Evolutionary conservation across 805 yeast genomes (phyloP), one percentile per base, ranked within the genome.

Genomic region (Candida xyloterini): DNA sequence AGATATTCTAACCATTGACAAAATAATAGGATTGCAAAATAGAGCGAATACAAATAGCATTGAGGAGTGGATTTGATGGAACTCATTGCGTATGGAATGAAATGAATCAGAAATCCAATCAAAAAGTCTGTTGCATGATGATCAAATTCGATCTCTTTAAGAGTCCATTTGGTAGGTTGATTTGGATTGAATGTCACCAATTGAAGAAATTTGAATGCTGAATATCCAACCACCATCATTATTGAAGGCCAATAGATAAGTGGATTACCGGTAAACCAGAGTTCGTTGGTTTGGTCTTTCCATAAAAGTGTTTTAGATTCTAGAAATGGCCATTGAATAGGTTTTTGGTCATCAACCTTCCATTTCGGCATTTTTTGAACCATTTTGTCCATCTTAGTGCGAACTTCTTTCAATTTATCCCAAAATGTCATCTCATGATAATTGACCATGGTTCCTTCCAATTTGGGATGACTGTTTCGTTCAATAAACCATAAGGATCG

Each of bases 401-500:
- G 83, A 38, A 78, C 66, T 50, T 81, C 86, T 25, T 57, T 22
- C 25, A 84, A 49, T 58, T 79, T 82, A 34, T 62, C 59, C 57
- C 66, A 67, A 51, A 81, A 74, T 14, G 72, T 42, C 22, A 71
- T 62, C 18, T 58, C 33, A 4, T 24, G 32, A 9, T 61, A 42
- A 6, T 53, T 49, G 55, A 71, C 53, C 48, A 53, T 35, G 48
- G 63, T 41, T 30, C 66, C 62, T 47, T 57, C 62, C 42, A 72
- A 59, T 39, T 63, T 52, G 11, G 84, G 84, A 59, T 81, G 83
- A 18, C 59, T 56, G 51, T 83, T 82, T 43, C 65, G 65, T 56
- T 89, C 96, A 48, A 90, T 64, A 53, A 68, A 77, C 85, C 95
- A 90, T 33, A 81, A 60, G 1, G 95, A 73, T 57, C 82, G 78